Evolutionary conservation across 1,139 yeast species (phyloP).

Genomic region (Magnusiomyces starmeri): DNA sequence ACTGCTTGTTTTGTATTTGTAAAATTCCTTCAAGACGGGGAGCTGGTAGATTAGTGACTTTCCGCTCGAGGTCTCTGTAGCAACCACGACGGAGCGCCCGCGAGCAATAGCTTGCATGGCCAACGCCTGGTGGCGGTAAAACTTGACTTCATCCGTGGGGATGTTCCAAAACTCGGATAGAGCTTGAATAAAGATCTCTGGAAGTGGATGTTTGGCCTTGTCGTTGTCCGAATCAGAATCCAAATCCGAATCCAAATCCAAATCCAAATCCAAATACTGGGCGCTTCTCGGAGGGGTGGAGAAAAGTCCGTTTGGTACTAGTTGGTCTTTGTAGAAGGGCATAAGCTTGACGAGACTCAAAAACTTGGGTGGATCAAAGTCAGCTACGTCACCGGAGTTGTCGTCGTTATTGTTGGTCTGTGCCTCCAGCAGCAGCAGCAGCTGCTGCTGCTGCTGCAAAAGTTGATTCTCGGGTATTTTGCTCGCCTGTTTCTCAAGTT

Average conservation of each 20-base stretch:
- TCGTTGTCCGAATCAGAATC: no score
- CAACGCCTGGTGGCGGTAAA: constrained; percentile 75
- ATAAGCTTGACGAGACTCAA: not conserved
- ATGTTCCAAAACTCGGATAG: constrained; percentile 32
- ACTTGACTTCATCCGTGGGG: constrained; percentile 30
- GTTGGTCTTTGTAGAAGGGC: constrained; percentile 1
- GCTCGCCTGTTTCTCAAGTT: not conserved
- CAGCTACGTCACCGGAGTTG: not conserved
- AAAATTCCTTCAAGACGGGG: constrained; percentile 56
- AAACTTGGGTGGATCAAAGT: not conserved
- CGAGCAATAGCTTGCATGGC: constrained; percentile 55
- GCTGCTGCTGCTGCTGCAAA: no score
- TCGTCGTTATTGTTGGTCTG: not conserved
- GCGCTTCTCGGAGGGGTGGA: not conserved
- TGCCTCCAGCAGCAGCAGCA: no score
- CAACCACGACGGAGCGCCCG: constrained; percentile 65
- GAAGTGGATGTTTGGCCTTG: no score
- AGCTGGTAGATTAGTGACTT: constrained; percentile 86
- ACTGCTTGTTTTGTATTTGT: no score
- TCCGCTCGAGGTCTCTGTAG: constrained; percentile 94
- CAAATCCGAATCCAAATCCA: no score
- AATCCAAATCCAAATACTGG: not conserved
- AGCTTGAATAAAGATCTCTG: not conserved
- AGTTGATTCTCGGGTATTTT: not conserved
- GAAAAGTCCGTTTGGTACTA: not conserved